phyloP scores from a whole-genome alignment of 176 grass and related monocot species.

The Eleusine indica region DNA sequence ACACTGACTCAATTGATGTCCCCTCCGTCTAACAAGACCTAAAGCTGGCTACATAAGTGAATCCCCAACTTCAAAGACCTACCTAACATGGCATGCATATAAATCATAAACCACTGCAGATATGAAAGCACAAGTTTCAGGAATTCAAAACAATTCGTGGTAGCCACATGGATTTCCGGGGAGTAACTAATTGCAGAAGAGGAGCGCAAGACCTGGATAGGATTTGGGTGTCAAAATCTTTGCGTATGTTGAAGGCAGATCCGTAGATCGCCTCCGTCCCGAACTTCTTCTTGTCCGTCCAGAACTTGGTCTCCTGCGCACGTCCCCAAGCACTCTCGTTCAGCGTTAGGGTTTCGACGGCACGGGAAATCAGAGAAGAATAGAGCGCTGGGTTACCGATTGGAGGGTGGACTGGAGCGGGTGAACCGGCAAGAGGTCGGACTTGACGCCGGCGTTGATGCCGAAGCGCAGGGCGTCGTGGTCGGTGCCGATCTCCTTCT shows the following conservation, averaged over 20 bases:
- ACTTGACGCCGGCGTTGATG: conserved; percentile 49
- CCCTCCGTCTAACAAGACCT: too few relatives aligned
- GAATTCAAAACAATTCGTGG: not conserved
- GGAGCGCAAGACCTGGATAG: conserved; percentile 52
- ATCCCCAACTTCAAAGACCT: too few relatives aligned
- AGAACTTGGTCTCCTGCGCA: conserved; percentile 51
- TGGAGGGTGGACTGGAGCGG: conserved; percentile 56
- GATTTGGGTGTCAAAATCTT: conserved; percentile 70
- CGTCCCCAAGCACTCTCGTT: not conserved
- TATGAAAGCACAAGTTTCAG: not conserved
- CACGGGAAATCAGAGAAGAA: not conserved
- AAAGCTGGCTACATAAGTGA: too few relatives aligned
- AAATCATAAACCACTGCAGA: too few relatives aligned
- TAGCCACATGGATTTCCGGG: not conserved
- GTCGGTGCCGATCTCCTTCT: conserved; percentile 48
- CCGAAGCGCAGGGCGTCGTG: conserved; percentile 67
- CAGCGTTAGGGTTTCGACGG: conserved; percentile 37
- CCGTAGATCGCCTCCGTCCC: conserved; percentile 62
- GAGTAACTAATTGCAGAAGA: not conserved
- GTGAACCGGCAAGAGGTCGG: conserved; percentile 51
- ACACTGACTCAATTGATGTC: too few relatives aligned
- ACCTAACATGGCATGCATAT: too few relatives aligned
- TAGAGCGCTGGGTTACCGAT: conserved; percentile 24
- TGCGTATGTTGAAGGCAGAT: conserved; percentile 78
- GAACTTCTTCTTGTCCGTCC: conserved; percentile 62